Conservation (phyloP, 1,139 yeast species). For the Taiozyma sp. region DNA sequence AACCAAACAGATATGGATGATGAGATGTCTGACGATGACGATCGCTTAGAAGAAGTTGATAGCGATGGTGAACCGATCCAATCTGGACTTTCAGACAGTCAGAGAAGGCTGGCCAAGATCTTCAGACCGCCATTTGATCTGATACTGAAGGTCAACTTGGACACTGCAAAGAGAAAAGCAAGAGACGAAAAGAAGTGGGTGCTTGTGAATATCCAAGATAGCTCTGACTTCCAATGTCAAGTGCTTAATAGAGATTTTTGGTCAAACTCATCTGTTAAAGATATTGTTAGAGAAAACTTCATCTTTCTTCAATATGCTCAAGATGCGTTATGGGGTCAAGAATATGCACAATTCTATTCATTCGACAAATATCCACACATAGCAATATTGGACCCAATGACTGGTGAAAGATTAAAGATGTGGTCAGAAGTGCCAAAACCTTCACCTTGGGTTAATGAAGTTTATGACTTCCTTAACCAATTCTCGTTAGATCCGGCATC, state of each 20-base stretch:
- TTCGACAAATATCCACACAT: conserved; percentile 74
- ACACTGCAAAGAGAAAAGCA: conserved; percentile 66
- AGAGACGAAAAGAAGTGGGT: conserved; percentile 70
- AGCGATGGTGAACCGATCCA: conserved; percentile 26
- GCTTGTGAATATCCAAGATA: conserved; percentile 80
- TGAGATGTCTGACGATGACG: conserved; percentile 15
- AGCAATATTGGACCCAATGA: conserved; percentile 88
- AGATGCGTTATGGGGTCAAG: conserved; percentile 69
- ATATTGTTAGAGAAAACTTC: conserved; percentile 59
- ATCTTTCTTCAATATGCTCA: conserved; percentile 76
- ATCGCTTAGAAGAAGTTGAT: conserved; percentile 26
- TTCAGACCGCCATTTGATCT: conserved; percentile 94
- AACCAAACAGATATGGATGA: conserved; percentile 37
- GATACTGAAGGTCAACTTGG: conserved; percentile 60
- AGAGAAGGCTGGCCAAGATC: conserved; percentile 66
- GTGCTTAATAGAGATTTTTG: conserved; percentile 89
- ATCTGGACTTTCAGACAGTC: conserved; percentile 46
- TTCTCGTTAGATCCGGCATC: conserved; percentile 63
- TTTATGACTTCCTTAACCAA: conserved; percentile 50
- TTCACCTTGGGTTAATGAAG: conserved; percentile 54
- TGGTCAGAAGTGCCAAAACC: conserved; percentile 71
- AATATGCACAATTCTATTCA: conserved; percentile 68
- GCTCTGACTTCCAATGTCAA: conserved; percentile 82
- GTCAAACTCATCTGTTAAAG: conserved; percentile 68
- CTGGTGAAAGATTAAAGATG: conserved; percentile 78